Percentiles rank a stretch among this genome's conserved stretches.
phyloP scores from a whole-genome alignment of 257 asterid species.

The Echium plantagineum region DNA sequence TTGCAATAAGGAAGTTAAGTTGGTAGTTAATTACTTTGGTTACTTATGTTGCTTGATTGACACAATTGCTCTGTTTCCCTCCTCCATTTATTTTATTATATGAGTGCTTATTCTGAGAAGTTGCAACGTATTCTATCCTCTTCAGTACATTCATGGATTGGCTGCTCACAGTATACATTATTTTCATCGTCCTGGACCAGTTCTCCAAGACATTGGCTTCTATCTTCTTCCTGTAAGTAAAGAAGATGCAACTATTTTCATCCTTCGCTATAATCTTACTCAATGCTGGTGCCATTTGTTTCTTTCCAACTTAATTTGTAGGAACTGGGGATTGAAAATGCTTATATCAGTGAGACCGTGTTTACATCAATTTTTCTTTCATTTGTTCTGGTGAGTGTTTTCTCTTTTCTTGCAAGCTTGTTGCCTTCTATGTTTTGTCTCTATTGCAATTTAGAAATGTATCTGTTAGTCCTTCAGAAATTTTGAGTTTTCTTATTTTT shows the following conservation, averaged over 20 bases:
- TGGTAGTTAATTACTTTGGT: background rate
- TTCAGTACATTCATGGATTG: conserved; percentile 82
- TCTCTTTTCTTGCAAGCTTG: background rate
- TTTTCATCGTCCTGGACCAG: conserved; percentile 82
- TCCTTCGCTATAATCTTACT: background rate
- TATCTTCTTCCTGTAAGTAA: conserved; percentile 70
- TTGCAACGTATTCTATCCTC: conserved; percentile 7
- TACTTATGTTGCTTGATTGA: background rate
- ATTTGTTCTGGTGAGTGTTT: conserved; percentile 66
- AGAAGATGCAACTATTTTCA: background rate
- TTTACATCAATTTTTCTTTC: conserved; percentile 66
- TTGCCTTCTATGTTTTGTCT: background rate
- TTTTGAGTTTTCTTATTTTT: conserved; percentile 6
- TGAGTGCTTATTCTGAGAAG: background rate
- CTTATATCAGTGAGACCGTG: conserved; percentile 81
- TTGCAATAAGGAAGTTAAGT: background rate
- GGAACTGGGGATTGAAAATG: conserved; percentile 88
- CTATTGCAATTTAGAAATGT: background rate
- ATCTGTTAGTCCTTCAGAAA: conserved; percentile 1
- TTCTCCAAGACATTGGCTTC: conserved; percentile 80
- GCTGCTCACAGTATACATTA: conserved; percentile 96
- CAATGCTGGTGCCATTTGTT: conserved; percentile 9
- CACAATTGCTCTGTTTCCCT: background rate
- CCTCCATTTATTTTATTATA: background rate
- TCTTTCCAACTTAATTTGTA: conserved; percentile 23